Conservation (phyloP, 2,329 filamentous ascomycete genomes). For the Xylaria sp. region DNA sequence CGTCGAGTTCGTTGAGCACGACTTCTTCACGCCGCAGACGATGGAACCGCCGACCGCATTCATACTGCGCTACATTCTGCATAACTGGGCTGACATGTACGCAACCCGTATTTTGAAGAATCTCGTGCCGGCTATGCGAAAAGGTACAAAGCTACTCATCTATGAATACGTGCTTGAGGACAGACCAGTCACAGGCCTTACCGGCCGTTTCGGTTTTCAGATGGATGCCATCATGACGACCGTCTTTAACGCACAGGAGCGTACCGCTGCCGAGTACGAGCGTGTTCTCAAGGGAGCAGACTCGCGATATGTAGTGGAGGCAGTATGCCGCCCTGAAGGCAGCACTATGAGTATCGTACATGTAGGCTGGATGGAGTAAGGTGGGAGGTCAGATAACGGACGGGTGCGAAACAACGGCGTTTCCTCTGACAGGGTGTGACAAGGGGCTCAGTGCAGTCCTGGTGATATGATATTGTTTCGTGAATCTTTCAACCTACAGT, state of each 20-base stretch:
- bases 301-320: slow-evolving; percentile 31
- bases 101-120: slow-evolving; percentile 35
- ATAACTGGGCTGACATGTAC: slow-evolving; percentile 42
- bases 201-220: slow-evolving; percentile 31
- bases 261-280: slow-evolving; percentile 31
- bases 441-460: too few relatives aligned
- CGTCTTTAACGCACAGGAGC: slow-evolving; percentile 32
- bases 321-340: slow-evolving; percentile 27
- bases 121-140: slow-evolving; percentile 39
- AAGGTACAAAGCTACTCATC: slow-evolving; percentile 36
- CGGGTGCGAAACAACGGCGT: neutral
- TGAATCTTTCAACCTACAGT: too few relatives aligned
- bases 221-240: slow-evolving; percentile 35
- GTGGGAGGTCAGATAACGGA: neutral
- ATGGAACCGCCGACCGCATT: slow-evolving; percentile 24
- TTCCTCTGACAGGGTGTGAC: too few relatives aligned
- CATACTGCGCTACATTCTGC: slow-evolving; percentile 37
- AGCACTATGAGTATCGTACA: slow-evolving; percentile 35
- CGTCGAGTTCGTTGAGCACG: slow-evolving; percentile 33
- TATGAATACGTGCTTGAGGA: slow-evolving; percentile 34
- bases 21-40: slow-evolving; percentile 33
- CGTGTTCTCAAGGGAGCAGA: slow-evolving; percentile 31
- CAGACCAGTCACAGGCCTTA: slow-evolving; percentile 24
- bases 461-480: too few relatives aligned
- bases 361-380: slow-evolving; percentile 28